Base-by-base conservation (phyloP, 2,329 filamentous ascomycete species). In the Lasiodiplodia theobromae region DNA sequence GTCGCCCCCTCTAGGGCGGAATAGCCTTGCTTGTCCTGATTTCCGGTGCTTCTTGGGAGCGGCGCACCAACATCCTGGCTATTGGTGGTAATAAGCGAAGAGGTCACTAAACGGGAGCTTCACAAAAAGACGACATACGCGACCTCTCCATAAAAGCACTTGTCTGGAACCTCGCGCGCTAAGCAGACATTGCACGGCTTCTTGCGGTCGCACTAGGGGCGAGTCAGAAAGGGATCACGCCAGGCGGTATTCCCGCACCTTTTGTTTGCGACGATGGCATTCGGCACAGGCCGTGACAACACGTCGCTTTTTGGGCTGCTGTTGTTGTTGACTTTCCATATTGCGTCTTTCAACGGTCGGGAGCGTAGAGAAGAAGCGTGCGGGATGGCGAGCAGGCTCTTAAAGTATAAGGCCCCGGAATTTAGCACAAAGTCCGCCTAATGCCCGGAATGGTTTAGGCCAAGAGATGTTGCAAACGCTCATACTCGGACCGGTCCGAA, bases 211-310 rank as follows among this genome's bases (percentile, higher is more conserved):
- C 58, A 63, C 58, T 63, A 25, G 12, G 16, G n/a, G 49, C 28
- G 28, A 18, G 18, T 63, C 28, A 63, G 58, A 51, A 23, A 18
- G 31, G 3, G 4, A 6, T 63, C 58, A 63, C 4, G 18, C 11
- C 40, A 51, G n/a, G 18, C 44, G 44, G 18, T 21, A 12, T 14
- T 6, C 4, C 14, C 11, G 31, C 21, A 63, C 58, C 58, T 63
- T 63, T 16, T 63, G 58, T 31, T 63, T 63, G 25, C 58, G 58
- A 11, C 58, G 58, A 23, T 63, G 58, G 58, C 58, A 63, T 51
- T 63, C 58, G 16, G 25, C 14, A 23, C 58, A 63, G 40, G 58
- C 40, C 5, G 58, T 63, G 23, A 63, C 44, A 1, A 63, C 58
- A 18, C 58, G 58, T 34, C 58, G 28, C 18, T 44, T 44, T n/a